phyloP scores from a whole-genome alignment of 2,329 filamentous ascomycete species.

The Phoma sp. region DNA sequence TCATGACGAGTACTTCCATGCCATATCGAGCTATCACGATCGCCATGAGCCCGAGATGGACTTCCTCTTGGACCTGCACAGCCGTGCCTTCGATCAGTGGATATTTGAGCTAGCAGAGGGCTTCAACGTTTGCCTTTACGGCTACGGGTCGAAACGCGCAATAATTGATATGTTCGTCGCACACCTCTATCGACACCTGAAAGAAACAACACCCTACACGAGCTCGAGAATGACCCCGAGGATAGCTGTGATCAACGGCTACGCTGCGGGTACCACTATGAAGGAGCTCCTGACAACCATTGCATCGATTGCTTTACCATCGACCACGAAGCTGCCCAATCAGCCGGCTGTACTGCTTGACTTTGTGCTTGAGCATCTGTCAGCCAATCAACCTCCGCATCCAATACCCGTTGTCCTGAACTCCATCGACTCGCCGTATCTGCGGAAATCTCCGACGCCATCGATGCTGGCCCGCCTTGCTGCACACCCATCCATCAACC shows the following conservation, averaged over 20 bases:
- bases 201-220: conserved; percentile 34
- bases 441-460: conserved; percentile 76
- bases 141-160: conserved; percentile 85
- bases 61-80: conserved; percentile 77
- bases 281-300: conserved; percentile 76
- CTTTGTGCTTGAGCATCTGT: conserved; percentile 68
- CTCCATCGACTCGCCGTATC: conserved; percentile 80
- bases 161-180: conserved; percentile 79
- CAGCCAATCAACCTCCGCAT: conserved; percentile 46
- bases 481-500: conserved; percentile 72
- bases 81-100: conserved; percentile 89
- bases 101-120: conserved; percentile 84
- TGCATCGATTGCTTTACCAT: conserved; percentile 65
- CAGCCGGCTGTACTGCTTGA: conserved; percentile 75
- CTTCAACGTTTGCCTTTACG: conserved; percentile 90
- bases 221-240: conserved; percentile 55
- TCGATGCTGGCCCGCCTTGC: conserved; percentile 78
- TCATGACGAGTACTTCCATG: conserved; percentile 88
- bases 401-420: conserved; percentile 77
- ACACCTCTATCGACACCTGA: conserved; percentile 64
- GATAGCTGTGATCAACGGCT: conserved; percentile 88
- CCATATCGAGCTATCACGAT: conserved; percentile 70
- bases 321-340: conserved; percentile 63
- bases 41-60: conserved; percentile 73
- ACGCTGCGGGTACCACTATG: conserved; percentile 70